Base-by-base conservation (phyloP, 148 eudicot genomes). In the Fagopyrum tataricum region DNA sequence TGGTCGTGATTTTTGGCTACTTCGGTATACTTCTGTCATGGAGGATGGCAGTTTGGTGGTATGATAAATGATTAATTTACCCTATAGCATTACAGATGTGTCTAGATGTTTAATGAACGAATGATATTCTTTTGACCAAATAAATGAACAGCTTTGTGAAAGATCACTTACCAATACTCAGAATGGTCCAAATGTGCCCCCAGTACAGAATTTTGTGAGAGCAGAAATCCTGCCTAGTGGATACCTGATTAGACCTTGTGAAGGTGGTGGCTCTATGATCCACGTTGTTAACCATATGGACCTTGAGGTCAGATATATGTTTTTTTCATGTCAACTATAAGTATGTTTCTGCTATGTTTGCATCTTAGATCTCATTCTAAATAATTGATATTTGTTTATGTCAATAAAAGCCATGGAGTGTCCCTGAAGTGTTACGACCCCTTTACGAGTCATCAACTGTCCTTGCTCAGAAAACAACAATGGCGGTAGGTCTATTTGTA, bases 1-100 rank as follows among this genome's bases (percentile, higher is more conserved):
- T 72, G 96, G 91, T 79, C 98, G 98, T 72, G 97, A 95, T 79
- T 95, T 95, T 83, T 95, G 91, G 90, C 78, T 95, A 85, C 80
- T 95, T 41, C 91, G 98, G 74, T 94, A 89, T 84, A 91, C 97
- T 75, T 87, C 97, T 68, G 85, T 90, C 42, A 89, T 88, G 93
- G 98, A 95, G 73, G 98, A 91, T 84, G 97, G 98, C 62, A 91
- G 97, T 77, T 81, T 95, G 67, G 98, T 95, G 93, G 98, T 91
- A 81, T 53, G 87, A 21, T 13, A 31, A 14, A 61, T 26, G n/a
- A 31, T 23, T 7, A 61, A 12, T 46, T 46, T 9, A 9, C n/a
- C n/a, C 40, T 64, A 37, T 64, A 31, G 11, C 9, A 12, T 64
- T 64, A 14, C 15, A 64, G n/a, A 13, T 64, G 69, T 37, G n/a